These are phyloP conservation scores for Dothideomycetes sp. DNA, from an alignment of 2,329 filamentous ascomycete genomes.

Conservation along the genomic window DNA sequence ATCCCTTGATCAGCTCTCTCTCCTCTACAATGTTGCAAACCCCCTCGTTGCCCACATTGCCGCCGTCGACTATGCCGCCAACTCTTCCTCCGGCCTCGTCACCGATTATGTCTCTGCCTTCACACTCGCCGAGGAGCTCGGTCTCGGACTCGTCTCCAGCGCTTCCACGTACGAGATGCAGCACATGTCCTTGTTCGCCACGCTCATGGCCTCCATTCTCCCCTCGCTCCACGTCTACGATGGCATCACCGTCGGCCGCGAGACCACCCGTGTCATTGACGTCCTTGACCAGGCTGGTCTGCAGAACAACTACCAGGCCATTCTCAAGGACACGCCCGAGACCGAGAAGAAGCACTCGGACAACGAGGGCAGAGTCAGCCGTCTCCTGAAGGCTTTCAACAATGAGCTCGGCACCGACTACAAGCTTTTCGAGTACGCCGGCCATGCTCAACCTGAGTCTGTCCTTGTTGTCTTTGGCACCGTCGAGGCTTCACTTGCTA, in stretches of 20 bases:
- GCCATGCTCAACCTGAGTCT: constrained; percentile 65
- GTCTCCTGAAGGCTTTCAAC: constrained; percentile 67
- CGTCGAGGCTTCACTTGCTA: constrained; percentile 74
- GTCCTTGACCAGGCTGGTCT: constrained; percentile 64
- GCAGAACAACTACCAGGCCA: constrained; percentile 55
- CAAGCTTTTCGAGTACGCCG: constrained; percentile 85
- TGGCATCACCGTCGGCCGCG: constrained; percentile 69
- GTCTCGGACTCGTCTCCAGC: constrained; percentile 75
- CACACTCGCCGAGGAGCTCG: constrained; percentile 76
- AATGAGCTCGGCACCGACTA: constrained; percentile 89
- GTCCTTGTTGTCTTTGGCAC: constrained; percentile 91
- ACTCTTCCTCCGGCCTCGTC: constrained; percentile 59
- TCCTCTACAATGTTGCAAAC: constrained; percentile 84
- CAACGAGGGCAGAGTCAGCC: constrained; percentile 59
- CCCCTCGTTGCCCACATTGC: constrained; percentile 89
- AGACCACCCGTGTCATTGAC: constrained; percentile 73
- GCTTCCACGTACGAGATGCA: constrained; percentile 83
- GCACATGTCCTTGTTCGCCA: constrained; percentile 88
- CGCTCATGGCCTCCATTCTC: constrained; percentile 63
- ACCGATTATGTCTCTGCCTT: constrained; percentile 78
- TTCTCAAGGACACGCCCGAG: constrained; percentile 50
- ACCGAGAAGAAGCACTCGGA: constrained; percentile 60
- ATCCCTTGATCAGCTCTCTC: constrained; percentile 81
- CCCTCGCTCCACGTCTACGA: constrained; percentile 87
- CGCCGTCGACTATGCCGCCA: constrained; percentile 70